Evolutionary conservation across 495 filamentous ascomycete species (phyloP).

Genomic region (Podospora comata): DNA sequence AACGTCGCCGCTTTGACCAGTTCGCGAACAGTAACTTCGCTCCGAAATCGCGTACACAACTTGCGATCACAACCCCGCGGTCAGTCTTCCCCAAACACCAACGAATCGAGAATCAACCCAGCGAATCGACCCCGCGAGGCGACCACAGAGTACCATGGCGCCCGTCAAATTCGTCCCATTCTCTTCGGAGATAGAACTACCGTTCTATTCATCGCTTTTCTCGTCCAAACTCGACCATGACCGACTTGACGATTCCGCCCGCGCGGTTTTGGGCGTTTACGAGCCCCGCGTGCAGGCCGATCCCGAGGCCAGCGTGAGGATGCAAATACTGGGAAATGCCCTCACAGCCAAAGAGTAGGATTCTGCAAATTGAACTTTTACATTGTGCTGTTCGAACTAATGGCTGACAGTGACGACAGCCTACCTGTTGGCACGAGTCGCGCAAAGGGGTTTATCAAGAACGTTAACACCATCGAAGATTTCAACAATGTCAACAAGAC

Average conservation of each 20-base stretch:
- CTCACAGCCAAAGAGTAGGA: slow-evolving; percentile 78
- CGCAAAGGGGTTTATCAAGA: slow-evolving; percentile 91
- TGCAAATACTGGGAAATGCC: slow-evolving; percentile 86
- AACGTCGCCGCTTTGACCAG: not conserved
- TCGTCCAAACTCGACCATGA: slow-evolving; percentile 93
- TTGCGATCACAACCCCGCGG: not conserved
- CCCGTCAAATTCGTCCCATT: slow-evolving; percentile 70
- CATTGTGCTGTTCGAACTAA: not conserved
- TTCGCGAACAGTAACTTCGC: not conserved
- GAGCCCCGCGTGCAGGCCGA: slow-evolving; percentile 68
- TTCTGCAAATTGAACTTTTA: not conserved
- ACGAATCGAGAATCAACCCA: not conserved
- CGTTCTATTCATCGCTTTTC: slow-evolving; percentile 87
- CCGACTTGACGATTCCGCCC: slow-evolving; percentile 88
- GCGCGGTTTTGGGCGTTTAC: slow-evolving; percentile 83
- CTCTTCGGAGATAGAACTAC: slow-evolving; percentile 88
- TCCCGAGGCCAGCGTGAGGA: slow-evolving; percentile 68
- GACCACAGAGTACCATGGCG: not conserved
- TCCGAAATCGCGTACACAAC: not conserved
- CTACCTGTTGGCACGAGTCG: slow-evolving; percentile 68
- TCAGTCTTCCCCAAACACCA: not conserved
- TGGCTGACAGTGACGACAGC: slow-evolving; percentile 43
- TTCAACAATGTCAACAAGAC: slow-evolving; percentile 74
- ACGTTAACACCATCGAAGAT: slow-evolving; percentile 93
- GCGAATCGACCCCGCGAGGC: too few relatives aligned